Conservation (phyloP, 2,329 filamentous ascomycete genomes). For the Didymella exigua region DNA sequence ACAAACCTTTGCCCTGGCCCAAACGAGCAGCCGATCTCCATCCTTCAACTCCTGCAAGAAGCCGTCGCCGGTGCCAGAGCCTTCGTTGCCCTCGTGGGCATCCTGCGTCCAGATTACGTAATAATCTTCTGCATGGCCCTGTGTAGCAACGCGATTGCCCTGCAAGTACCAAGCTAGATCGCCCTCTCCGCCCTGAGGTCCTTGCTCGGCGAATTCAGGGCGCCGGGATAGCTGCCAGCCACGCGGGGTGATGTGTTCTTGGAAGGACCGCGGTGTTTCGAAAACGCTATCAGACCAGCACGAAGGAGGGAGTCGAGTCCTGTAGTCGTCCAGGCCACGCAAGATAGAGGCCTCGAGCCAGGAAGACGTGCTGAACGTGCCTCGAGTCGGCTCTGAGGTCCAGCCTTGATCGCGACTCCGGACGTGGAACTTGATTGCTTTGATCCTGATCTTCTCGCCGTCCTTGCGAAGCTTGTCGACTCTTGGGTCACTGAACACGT, state of each 20-base stretch:
- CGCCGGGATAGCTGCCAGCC: constrained; percentile 29
- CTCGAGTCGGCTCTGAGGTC: constrained; percentile 34
- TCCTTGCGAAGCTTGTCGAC: constrained; percentile 4
- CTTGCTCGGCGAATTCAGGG: constrained; percentile 23
- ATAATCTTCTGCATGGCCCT: constrained; percentile 15
- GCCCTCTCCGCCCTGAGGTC: constrained; percentile 33
- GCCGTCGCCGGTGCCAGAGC: constrained; percentile 34
- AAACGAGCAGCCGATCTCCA: constrained; percentile 38
- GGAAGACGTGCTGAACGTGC: constrained; percentile 38
- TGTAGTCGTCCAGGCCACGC: constrained; percentile 17
- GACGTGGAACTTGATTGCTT: constrained; percentile 33
- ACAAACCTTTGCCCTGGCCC: constrained; percentile 40
- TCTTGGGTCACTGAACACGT: constrained; percentile 17
- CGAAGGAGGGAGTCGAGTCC: constrained; percentile 6
- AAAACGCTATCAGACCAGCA: constrained; percentile 6
- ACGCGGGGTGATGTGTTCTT: constrained; percentile 1
- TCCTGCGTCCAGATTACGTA: constrained; percentile 27
- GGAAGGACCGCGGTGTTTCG: background rate
- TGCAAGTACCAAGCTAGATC: constrained; percentile 42
- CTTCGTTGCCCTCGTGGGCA: constrained; percentile 25
- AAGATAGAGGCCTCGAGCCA: constrained; percentile 44
- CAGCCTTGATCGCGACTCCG: constrained; percentile 41
- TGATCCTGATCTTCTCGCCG: constrained; percentile 28
- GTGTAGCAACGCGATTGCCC: constrained; percentile 35
- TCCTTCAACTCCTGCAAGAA: constrained; percentile 33